Conservation (phyloP, 768 basidiomycete species). For the Candolleomyces efflorescens region DNA sequence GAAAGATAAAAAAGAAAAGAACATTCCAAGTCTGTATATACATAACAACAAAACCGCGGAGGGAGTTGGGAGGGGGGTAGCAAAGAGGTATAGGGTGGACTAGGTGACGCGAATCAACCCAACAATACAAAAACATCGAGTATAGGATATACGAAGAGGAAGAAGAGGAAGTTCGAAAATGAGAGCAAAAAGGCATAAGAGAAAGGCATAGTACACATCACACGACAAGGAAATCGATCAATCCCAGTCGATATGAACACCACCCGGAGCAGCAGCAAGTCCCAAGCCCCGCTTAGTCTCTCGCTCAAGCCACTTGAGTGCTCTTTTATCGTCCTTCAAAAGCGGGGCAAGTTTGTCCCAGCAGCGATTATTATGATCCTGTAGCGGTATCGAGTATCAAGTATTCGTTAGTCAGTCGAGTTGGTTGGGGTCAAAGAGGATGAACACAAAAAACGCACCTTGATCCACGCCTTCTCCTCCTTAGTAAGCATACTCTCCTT, state of each 20-base stretch:
- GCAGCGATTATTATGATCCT: conserved; percentile 82
- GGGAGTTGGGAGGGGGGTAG: no score
- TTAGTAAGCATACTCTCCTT: conserved; percentile 79
- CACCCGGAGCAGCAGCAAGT: conserved; percentile 62
- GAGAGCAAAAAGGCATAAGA: no score
- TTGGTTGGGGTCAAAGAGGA: conserved; percentile 4
- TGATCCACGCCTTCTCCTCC: conserved; percentile 85
- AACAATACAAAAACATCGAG: no score
- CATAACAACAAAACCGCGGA: no score
- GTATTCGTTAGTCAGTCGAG: not conserved
- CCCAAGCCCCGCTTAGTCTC: conserved; percentile 77
- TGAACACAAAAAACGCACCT: no score
- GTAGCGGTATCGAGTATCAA: conserved; percentile 1
- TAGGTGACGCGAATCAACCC: no score
- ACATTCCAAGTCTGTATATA: no score
- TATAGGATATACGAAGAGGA: no score
- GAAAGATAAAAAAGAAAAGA: no score
- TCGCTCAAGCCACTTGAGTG: conserved; percentile 74
- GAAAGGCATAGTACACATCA: no score
- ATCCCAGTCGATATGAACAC: conserved; percentile 78
- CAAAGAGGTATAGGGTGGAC: no score
- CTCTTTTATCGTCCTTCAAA: conserved; percentile 77
- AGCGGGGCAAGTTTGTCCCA: conserved; percentile 27
- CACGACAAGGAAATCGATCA: conserved; percentile 27
- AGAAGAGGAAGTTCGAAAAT: no score